Percentiles rank a stretch among this genome's conserved stretches.
These are phyloP conservation scores for Xylariaceae sp. DNA, from an alignment of 2,329 filamentous ascomycete genomes.

Conservation along the genomic window DNA sequence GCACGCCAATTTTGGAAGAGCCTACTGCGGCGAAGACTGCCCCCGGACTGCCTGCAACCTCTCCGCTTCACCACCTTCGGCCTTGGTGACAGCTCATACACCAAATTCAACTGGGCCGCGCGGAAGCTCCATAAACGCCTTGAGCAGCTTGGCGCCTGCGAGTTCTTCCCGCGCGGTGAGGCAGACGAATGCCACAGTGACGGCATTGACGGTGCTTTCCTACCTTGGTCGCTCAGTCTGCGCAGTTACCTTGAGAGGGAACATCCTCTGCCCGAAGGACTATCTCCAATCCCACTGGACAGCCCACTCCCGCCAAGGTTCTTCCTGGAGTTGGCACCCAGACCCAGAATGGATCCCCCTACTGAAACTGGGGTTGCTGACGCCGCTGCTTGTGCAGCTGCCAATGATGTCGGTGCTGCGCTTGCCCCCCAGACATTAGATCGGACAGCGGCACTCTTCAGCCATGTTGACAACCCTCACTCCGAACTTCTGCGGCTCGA, in stretches of 20 bases:
- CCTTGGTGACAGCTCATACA: constrained; percentile 88
- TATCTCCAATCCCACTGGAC: constrained; percentile 65
- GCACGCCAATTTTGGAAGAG: constrained; percentile 76
- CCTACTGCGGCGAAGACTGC: constrained; percentile 70
- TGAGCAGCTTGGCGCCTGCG: constrained; percentile 70
- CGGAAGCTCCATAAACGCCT: constrained; percentile 82
- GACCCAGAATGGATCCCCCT: constrained; percentile 11
- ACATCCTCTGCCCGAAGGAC: constrained; percentile 60
- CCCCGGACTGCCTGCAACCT: constrained; percentile 57
- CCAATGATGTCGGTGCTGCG: background rate
- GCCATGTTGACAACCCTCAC: constrained; percentile 17
- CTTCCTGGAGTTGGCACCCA: constrained; percentile 36
- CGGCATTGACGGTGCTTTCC: constrained; percentile 74
- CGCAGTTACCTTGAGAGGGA: constrained; percentile 56
- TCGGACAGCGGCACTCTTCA: constrained; percentile 20
- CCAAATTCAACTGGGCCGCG: constrained; percentile 90
- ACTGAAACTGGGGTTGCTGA: too few relatives aligned
- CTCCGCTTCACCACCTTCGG: constrained; percentile 81
- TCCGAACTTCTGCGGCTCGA: constrained; percentile 14
- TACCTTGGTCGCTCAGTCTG: constrained; percentile 68
- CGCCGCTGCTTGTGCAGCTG: too few relatives aligned
- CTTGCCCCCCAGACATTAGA: constrained; percentile 8
- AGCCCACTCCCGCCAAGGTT: constrained; percentile 71
- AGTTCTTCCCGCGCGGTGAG: constrained; percentile 73
- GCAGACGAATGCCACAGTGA: constrained; percentile 91